Base-by-base conservation (phyloP, 164 flowering plant genomes). In the Magnolia sinica region DNA sequence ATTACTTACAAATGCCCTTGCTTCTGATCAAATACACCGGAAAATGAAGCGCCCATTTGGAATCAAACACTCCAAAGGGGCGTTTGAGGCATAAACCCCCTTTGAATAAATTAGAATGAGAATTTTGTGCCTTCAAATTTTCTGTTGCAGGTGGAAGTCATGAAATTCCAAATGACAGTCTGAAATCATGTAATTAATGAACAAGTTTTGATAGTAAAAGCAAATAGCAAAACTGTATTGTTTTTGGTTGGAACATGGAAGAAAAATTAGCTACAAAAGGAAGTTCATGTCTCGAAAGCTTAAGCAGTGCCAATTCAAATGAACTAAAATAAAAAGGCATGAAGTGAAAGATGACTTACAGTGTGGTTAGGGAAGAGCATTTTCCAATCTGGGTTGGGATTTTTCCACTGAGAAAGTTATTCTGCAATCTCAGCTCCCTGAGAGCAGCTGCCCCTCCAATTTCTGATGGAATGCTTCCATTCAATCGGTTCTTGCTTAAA, bases 391-490 rank as follows among this genome's bases (percentile, higher is more conserved):
- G 83, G 31, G 51, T 50, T 0, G 95, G 97, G 51, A 94, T 87
- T 71, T 73, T 73, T 74, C 95, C 97, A 13, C 76, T 70, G 8
- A 94, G 79, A 18, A 69, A 69, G 79, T 94, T 92, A 23, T 80
- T 81, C 65, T 87, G 85, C 74, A 93, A 82, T 70, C 86, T 87
- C 80, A 95, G 82, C 24, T 90, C 93, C 84, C 80, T 87, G 78
- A 95, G 66, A 49, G 90, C 85, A 77, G 77, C 68, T 19, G 90
- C 94, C 68, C 86, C 86, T 51, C 97, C 95, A 52, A 93, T 88
- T 75, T 88, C 91, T 51, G 70, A 61, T 29, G 97, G 99, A 76
- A 96, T 90, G 81, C 86, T 89, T 70, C 94, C 98, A 80, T 83
- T 86, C 1, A 96, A 87, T 78, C 31, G 74, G 80, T 96, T 96